Conservation (phyloP, 148 eudicot species). For the Cornus suecica region DNA sequence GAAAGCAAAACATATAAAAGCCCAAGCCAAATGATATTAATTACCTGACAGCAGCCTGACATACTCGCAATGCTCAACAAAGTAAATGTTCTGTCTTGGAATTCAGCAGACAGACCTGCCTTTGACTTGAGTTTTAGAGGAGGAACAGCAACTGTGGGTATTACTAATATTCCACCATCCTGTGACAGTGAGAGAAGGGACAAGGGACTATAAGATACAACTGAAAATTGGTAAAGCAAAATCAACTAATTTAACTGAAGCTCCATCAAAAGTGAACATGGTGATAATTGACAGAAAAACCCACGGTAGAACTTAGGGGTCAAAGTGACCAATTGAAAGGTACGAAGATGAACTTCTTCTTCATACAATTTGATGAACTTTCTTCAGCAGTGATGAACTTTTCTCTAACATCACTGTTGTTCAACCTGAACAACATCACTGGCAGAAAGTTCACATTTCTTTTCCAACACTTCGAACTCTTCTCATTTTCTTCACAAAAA, state of each 20-base stretch:
- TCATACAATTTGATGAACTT: no score
- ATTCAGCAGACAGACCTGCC: slow-evolving; percentile 47
- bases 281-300: not conserved
- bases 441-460: no score
- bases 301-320: not conserved
- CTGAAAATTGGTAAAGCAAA: not conserved
- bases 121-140: slow-evolving; percentile 53
- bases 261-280: not conserved
- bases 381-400: no score
- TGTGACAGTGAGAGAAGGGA: slow-evolving; percentile 20
- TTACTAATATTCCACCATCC: slow-evolving; percentile 81
- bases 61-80: slow-evolving; percentile 72
- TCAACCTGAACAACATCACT: not conserved
- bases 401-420: no score
- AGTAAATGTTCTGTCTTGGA: slow-evolving; percentile 58
- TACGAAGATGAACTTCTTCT: not conserved
- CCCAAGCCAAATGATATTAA: not conserved
- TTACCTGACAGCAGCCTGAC: slow-evolving; percentile 97
- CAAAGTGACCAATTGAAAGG: not conserved
- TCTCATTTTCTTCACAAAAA: no score
- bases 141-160: slow-evolving; percentile 75
- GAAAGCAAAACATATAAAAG: not conserved
- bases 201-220: slow-evolving; percentile 9
- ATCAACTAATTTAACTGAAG: not conserved
- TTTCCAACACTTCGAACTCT: not conserved